Evolutionary conservation across 306 rosid genomes (phyloP).

Genomic region (Crotalaria pallida): DNA sequence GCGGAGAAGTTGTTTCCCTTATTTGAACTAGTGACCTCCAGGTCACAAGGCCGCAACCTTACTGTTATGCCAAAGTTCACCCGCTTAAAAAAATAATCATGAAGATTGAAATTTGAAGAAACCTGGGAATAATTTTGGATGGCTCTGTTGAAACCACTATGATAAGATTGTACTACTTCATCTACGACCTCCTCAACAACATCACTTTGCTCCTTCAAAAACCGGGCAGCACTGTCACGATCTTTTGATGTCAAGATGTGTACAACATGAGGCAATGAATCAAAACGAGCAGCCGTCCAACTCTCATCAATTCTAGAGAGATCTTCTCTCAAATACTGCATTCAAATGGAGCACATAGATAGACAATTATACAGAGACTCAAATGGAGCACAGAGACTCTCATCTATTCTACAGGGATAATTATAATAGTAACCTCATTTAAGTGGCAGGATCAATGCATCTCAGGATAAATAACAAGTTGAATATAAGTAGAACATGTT

Average conservation of each 20-base stretch:
- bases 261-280: slow-evolving; percentile 96
- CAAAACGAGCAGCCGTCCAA: slow-evolving; percentile 97
- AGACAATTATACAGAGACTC: no score
- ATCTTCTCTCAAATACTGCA: slow-evolving; percentile 87
- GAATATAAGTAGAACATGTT: not conserved
- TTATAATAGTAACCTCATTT: not conserved
- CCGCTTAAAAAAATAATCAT: not conserved
- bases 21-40: no score
- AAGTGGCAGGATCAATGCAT: not conserved
- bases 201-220: slow-evolving; percentile 96
- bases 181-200: slow-evolving; percentile 95
- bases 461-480: not conserved
- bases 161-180: slow-evolving; percentile 97
- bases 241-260: slow-evolving; percentile 97
- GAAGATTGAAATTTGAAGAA: slow-evolving; percentile 17
- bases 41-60: no score
- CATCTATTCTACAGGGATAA: slow-evolving; percentile 62
- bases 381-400: slow-evolving; percentile 21
- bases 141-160: slow-evolving; percentile 95
- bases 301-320: slow-evolving; percentile 69
- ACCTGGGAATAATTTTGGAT: slow-evolving; percentile 99
- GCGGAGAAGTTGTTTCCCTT: no score
- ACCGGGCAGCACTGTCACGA: slow-evolving; percentile 72
- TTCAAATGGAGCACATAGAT: slow-evolving; percentile 20
- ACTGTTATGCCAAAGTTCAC: no score